Base-by-base conservation (phyloP, 805 yeast genomes). In the Sugiyamaella qingdaonensis region DNA sequence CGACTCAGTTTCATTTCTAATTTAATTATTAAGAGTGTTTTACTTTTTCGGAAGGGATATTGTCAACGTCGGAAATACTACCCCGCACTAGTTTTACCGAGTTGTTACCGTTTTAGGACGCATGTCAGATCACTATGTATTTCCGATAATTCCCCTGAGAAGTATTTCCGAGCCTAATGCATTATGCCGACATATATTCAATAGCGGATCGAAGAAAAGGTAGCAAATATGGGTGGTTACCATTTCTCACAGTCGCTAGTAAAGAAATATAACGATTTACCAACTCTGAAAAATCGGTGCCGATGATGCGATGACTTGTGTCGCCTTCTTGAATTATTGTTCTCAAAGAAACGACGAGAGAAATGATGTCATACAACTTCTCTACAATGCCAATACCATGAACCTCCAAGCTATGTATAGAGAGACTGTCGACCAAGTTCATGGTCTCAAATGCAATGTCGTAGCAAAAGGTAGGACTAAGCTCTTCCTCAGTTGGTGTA, bases 51-150 rank as follows among this genome's bases (percentile, higher is more conserved):
- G 3, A 4, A 24, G 7, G 3, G 29, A 24, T 24, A 3, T 7
- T 39, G n/a, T 5, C 4, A 16, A 16, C 5, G 5, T 39, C 43
- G 43, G 43, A 39, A n/a, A n/a, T n/a, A 39, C 43, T 39, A 16
- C 43, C 43, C 43, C 43, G 43, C 43, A n/a, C 21, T 16, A 39
- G 43, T 39, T 4, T 39, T 39, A 5, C 43, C 43, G 43, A 39
- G 13, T 16, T n/a, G 3, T 13, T 34, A 34, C 18, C 39, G 4
- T 8, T 34, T 13, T 16, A 34, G 39, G 18, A 34, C 8, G 9
- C 39, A 16, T 34, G 39, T 4, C 9, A 34, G 39, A n/a, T 34
- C 14, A 8, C 39, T 3, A 34, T 34, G n/a, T 13, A 34, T 34
- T 34, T 34, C 37, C 10, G 16, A 14, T 34, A 4, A 24, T 24